Conservation (phyloP, 1,284 basidiomycete genomes). For the Ganoderma leucocontextum region DNA sequence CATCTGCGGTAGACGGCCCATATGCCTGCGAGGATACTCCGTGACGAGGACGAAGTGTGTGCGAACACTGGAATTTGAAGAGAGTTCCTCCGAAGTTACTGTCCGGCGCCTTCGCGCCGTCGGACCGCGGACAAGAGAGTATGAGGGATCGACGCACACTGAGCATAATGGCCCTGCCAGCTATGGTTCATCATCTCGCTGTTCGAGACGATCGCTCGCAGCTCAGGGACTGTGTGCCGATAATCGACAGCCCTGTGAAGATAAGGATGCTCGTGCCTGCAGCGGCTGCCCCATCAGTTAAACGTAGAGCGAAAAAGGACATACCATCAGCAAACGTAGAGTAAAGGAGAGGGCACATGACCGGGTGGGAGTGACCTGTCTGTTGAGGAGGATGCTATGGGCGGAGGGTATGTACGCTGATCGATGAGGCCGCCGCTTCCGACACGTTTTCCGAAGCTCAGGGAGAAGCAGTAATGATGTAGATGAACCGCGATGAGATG, state of each 20-base stretch:
- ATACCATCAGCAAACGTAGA: neutral
- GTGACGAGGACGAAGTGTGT: neutral
- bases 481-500: conserved; percentile 8
- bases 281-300: neutral
- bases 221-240: neutral
- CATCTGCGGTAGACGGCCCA: neutral
- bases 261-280: neutral
- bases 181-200: neutral
- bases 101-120: neutral
- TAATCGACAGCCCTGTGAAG: neutral
- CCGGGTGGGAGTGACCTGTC: neutral
- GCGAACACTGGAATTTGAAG: neutral
- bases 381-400: neutral
- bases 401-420: conserved; percentile 10
- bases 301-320: neutral
- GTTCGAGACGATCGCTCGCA: neutral
- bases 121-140: neutral
- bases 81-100: conserved; percentile 1
- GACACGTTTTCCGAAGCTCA: conserved; percentile 3
- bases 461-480: neutral
- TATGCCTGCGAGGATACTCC: neutral
- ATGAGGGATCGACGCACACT: neutral
- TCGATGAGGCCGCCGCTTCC: conserved; percentile 9
- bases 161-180: neutral
- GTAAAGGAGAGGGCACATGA: neutral